phyloP scores from a whole-genome alignment of 2,329 filamentous ascomycete species.

The Talaromyces islandicus region DNA sequence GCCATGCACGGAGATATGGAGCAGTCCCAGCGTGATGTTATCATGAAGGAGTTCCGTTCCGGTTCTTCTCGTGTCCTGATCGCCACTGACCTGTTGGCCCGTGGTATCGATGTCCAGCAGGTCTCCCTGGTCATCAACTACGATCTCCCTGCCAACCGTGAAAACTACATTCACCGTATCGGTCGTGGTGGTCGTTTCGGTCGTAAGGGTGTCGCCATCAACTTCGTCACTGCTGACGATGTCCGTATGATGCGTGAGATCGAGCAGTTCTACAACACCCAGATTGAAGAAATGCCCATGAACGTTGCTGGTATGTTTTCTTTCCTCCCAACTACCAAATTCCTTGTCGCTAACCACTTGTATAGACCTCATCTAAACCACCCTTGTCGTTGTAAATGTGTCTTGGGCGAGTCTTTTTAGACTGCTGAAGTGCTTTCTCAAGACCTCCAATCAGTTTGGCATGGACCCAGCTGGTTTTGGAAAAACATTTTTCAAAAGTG shows the following conservation, averaged over 20 bases:
- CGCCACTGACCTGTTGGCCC: constrained; percentile 92
- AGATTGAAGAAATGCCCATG: constrained; percentile 99
- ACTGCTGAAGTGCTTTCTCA: constrained; percentile 2
- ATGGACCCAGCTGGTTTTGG: constrained; percentile 13
- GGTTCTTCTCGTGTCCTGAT: constrained; percentile 98
- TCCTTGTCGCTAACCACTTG: constrained; percentile 8
- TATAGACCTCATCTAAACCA: constrained; percentile 39
- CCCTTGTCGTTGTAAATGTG: constrained; percentile 15
- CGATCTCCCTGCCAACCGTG: constrained; percentile 95
- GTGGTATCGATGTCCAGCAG: constrained; percentile 99
- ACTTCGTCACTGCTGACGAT: constrained; percentile 98
- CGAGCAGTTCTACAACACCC: constrained; percentile 99
- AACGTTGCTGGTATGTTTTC: constrained; percentile 58
- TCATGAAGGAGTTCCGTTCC: constrained; percentile 99
- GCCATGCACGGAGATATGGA: constrained; percentile 99
- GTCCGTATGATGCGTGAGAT: constrained; percentile 99
- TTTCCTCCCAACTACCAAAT: neutral
- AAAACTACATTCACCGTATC: constrained; percentile 99
- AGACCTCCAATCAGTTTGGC: constrained; percentile 9
- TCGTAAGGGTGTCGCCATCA: constrained; percentile 99
- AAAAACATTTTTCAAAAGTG: constrained; percentile 25
- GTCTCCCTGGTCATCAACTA: constrained; percentile 99
- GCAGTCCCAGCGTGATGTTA: constrained; percentile 93
- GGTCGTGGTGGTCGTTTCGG: constrained; percentile 99
- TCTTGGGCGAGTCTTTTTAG: constrained; percentile 1